phyloP scores from a whole-genome alignment of 768 basidiomycete genomes.

The Serpula lacrymans region DNA sequence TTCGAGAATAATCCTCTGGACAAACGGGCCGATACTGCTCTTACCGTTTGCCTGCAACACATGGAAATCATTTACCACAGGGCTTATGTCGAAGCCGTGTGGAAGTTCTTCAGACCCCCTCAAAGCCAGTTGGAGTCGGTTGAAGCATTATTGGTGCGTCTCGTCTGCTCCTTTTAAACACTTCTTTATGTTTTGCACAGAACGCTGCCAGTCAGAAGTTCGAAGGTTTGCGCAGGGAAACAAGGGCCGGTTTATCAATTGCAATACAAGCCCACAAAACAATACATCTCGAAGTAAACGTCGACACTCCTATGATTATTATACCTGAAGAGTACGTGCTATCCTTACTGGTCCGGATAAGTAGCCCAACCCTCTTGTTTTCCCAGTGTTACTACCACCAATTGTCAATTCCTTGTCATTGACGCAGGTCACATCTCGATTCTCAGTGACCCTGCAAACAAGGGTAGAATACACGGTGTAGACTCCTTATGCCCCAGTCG shows the following conservation, averaged over 20 bases:
- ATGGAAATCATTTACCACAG: constrained; percentile 97
- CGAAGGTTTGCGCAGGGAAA: constrained; percentile 91
- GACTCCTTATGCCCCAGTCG: constrained; percentile 79
- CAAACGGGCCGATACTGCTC: constrained; percentile 84
- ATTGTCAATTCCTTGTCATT: constrained; percentile 84
- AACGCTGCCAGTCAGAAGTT: constrained; percentile 90
- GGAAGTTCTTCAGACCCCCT: constrained; percentile 90
- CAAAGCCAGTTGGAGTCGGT: constrained; percentile 94
- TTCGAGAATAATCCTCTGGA: constrained; percentile 93
- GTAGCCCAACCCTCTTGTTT: constrained; percentile 2
- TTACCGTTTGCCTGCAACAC: constrained; percentile 87
- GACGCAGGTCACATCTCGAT: constrained; percentile 97
- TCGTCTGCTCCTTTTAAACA: neutral
- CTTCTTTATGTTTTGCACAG: constrained; percentile 40
- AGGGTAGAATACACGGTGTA: constrained; percentile 72
- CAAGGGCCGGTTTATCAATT: constrained; percentile 89
- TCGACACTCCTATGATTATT: constrained; percentile 96
- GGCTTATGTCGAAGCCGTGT: constrained; percentile 90
- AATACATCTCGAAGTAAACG: constrained; percentile 91
- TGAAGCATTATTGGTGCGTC: constrained; percentile 78
- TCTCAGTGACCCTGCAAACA: constrained; percentile 84
- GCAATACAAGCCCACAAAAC: constrained; percentile 94
- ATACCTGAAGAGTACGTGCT: constrained; percentile 81
- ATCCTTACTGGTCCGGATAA: constrained; percentile 9
- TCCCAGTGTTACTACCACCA: constrained; percentile 65